Evolutionary conservation across 2,329 filamentous ascomycete genomes (phyloP).

Genomic region (Orbilia javanica): DNA sequence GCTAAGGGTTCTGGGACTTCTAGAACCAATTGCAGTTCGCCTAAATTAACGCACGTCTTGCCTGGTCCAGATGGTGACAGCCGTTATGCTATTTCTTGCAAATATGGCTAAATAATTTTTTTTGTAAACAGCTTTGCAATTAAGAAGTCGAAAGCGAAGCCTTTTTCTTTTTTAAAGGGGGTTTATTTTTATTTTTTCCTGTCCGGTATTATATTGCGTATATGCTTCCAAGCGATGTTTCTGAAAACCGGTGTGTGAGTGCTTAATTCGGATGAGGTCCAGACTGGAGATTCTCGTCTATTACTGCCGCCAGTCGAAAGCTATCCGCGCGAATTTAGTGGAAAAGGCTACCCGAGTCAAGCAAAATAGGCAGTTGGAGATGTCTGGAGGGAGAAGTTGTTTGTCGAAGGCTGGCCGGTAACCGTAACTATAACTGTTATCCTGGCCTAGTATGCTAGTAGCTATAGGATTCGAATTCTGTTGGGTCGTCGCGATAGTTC

Average conservation of each 20-base stretch:
- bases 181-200: neutral
- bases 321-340: constrained; percentile 27
- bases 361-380: constrained; percentile 39
- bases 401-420: too few species aligned
- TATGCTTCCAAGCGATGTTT: too few species aligned
- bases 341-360: constrained; percentile 35
- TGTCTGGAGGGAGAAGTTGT: too few species aligned
- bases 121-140: too few species aligned
- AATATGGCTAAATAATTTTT: constrained; percentile 44
- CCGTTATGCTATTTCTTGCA: constrained; percentile 28
- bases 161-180: constrained; percentile 4
- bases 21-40: constrained; percentile 53
- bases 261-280: neutral
- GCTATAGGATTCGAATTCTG: too few species aligned
- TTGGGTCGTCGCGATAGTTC: too few species aligned
- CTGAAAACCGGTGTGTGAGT: neutral
- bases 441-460: too few species aligned
- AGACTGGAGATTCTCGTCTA: neutral
- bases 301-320: constrained; percentile 4
- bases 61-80: constrained; percentile 45
- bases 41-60: constrained; percentile 50
- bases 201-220: neutral
- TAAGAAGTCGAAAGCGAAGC: neutral
- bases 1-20: constrained; percentile 32
- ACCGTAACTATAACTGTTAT: too few species aligned